Percentiles rank a stretch among this genome's conserved stretches.
These are phyloP conservation scores for Monascus ruber DNA, from an alignment of 2,329 filamentous ascomycete genomes.

Conservation along the genomic window DNA sequence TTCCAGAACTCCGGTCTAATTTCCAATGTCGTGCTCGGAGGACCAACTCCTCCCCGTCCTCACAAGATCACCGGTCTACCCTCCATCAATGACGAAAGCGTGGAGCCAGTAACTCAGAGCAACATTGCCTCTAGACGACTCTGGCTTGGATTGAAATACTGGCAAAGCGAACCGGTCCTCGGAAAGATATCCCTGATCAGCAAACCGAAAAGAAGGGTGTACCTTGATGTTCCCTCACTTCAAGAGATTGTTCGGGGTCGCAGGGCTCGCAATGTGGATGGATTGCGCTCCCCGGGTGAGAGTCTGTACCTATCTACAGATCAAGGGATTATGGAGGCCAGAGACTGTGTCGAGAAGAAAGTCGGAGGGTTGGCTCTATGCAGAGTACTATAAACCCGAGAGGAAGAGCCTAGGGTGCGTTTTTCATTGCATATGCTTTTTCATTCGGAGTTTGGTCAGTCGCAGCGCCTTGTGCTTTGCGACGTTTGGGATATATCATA, in stretches of 20 bases:
- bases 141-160: slow-evolving; percentile 88
- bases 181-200: slow-evolving; percentile 54
- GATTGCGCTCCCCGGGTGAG: slow-evolving; percentile 66
- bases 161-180: slow-evolving; percentile 69
- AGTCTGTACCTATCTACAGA: slow-evolving; percentile 70
- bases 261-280: slow-evolving; percentile 54
- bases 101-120: slow-evolving; percentile 48
- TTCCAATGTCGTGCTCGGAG: slow-evolving; percentile 64
- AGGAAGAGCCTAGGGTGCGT: slow-evolving; percentile 4
- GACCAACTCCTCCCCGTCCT: slow-evolving; percentile 45
- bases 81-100: slow-evolving; percentile 25
- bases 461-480: slow-evolving; percentile 21
- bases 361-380: slow-evolving; percentile 72
- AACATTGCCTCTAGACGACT: slow-evolving; percentile 67
- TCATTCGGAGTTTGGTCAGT: slow-evolving; percentile 28
- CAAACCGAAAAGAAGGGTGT: slow-evolving; percentile 64
- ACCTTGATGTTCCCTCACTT: slow-evolving; percentile 51
- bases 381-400: slow-evolving; percentile 42
- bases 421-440: slow-evolving; percentile 19
- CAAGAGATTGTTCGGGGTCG: slow-evolving; percentile 57
- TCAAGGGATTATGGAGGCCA: slow-evolving; percentile 63
- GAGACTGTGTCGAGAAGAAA: slow-evolving; percentile 71
- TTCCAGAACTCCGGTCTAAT: slow-evolving; percentile 77
- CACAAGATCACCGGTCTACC: slow-evolving; percentile 43
- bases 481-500: slow-evolving; percentile 23